A percentile compares a stretch with the other conserved stretches of the same genome.
Evolutionary conservation across 352 stramenopile species (phyloP).

Genomic region (Phytopythium oedochilum): DNA sequence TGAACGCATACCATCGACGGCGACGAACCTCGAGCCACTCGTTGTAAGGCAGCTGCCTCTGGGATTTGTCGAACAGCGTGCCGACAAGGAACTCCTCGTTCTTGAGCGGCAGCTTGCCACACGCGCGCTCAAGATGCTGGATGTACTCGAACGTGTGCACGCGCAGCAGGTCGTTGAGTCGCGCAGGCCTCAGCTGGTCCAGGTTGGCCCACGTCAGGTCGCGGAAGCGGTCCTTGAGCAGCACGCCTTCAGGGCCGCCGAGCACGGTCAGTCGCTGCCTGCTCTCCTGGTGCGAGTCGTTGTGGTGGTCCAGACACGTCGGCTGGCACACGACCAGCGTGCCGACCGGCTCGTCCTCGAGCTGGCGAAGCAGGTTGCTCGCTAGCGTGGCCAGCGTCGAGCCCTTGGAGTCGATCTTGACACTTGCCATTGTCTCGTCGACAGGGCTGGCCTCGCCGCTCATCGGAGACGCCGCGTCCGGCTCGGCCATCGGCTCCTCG

Average conservation of each 20-base stretch:
- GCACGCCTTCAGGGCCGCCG: conserved; percentile 54
- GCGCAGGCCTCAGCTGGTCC: conserved; percentile 39
- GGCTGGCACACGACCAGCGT: conserved; percentile 67
- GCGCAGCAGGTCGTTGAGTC: conserved; percentile 51
- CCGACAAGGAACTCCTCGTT: conserved; percentile 39
- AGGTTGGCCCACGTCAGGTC: conserved; percentile 59
- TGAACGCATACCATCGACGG: no score
- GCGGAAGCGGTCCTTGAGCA: conserved; percentile 57
- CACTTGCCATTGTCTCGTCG: neutral
- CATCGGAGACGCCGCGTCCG: neutral
- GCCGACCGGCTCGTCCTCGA: conserved; percentile 22
- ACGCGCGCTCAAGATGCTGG: conserved; percentile 43
- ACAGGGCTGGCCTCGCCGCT: neutral
- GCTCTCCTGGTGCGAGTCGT: conserved; percentile 70
- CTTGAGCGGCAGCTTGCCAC: conserved; percentile 37
- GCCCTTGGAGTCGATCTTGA: conserved; percentile 4
- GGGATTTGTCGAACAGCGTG: conserved; percentile 22
- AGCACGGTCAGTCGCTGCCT: conserved; percentile 46
- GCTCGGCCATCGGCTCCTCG: neutral
- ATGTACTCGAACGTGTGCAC: conserved; percentile 67
- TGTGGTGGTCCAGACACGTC: conserved; percentile 70
- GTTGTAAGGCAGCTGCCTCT: conserved; percentile 25
- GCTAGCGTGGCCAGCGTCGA: conserved; percentile 18
- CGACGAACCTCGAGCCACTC: conserved; percentile 40
- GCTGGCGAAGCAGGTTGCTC: conserved; percentile 16